Percentiles rank a stretch among this genome's conserved stretches.
These are phyloP conservation scores for Glutinoglossum americanum DNA, from an alignment of 495 filamentous ascomycete species.

Conservation along the genomic window DNA sequence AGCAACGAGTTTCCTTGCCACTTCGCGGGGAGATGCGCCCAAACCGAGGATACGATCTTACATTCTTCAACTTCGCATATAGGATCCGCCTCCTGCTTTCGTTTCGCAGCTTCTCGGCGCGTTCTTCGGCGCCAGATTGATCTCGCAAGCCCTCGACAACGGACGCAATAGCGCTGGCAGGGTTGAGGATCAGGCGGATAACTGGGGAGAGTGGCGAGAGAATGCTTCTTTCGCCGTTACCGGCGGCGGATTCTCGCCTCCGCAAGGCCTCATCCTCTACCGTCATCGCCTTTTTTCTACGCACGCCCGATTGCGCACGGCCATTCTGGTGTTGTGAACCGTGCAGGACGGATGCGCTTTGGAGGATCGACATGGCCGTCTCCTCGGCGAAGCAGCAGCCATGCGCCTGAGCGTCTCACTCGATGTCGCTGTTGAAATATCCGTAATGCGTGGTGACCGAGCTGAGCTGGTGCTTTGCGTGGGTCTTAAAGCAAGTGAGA, in stretches of 20 bases:
- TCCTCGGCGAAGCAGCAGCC: neutral
- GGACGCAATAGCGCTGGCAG: neutral
- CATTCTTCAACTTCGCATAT: constrained; percentile 37
- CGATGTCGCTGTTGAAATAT: no score
- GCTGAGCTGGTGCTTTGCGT: no score
- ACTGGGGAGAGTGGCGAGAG: neutral
- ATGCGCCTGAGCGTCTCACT: neutral
- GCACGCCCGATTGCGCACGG: neutral
- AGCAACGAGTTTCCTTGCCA: neutral
- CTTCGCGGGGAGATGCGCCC: neutral
- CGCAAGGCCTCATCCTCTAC: neutral
- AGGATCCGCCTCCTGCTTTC: constrained; percentile 43
- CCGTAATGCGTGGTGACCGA: no score
- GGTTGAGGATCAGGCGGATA: neutral
- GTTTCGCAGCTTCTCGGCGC: constrained; percentile 18
- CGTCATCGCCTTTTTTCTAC: neutral
- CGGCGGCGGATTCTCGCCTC: neutral
- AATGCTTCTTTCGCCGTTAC: neutral
- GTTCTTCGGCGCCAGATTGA: neutral
- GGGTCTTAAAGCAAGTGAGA: no score
- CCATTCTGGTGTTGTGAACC: neutral
- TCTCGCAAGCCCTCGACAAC: neutral
- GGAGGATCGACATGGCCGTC: neutral
- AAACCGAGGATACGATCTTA: constrained; percentile 10
- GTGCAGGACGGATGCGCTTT: neutral